Conservation (phyloP, 2,329 filamentous ascomycete genomes). For the Botrytis sinoallii region DNA sequence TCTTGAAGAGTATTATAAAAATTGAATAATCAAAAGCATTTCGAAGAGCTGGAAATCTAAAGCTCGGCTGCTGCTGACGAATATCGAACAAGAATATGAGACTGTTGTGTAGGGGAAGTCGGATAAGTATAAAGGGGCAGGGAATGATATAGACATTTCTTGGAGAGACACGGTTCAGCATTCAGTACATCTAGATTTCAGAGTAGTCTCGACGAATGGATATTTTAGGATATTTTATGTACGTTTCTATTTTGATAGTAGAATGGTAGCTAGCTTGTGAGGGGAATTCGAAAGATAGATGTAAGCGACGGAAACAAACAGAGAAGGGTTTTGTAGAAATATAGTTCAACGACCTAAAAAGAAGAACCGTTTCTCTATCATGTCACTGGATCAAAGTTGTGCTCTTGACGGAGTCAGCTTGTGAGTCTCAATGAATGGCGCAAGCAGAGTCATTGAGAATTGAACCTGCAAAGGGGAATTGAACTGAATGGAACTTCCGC, state of each 20-base stretch:
- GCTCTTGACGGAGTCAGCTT: background rate
- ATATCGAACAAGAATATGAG: background rate
- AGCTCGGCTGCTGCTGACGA: accelerated
- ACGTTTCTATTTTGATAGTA: background rate
- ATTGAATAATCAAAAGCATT: accelerated
- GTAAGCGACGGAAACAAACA: background rate
- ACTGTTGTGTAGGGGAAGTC: background rate
- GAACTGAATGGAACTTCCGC: background rate
- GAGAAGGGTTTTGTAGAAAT: background rate
- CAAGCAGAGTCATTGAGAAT: background rate
- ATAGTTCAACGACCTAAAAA: too few relatives aligned
- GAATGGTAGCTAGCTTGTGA: background rate
- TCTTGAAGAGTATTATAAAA: background rate
- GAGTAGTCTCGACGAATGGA: background rate
- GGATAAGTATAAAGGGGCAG: background rate
- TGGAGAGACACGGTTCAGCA: background rate
- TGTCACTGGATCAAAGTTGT: background rate
- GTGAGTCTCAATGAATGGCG: too few relatives aligned
- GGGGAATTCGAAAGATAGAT: background rate
- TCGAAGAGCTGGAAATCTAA: background rate
- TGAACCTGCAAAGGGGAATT: background rate
- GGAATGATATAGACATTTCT: background rate
- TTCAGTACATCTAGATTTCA: background rate
- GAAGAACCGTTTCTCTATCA: background rate
- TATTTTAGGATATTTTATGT: background rate